Evolutionary conservation across 306 rosid species (phyloP).

Genomic region (Lupinus albus): DNA sequence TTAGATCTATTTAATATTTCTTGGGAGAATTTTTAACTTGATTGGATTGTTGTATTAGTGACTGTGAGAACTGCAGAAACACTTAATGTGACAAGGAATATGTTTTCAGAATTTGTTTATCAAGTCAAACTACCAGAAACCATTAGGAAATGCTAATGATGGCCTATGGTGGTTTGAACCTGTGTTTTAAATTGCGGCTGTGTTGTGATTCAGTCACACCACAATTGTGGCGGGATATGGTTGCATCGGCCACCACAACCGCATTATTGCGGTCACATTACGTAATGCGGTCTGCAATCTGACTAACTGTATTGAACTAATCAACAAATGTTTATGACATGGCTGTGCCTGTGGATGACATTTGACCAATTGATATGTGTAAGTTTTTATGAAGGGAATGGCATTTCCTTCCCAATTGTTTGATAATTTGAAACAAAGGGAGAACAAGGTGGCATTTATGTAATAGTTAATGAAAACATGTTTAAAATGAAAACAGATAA

Average conservation of each 20-base stretch:
- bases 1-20: background rate
- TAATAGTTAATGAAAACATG: no score
- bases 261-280: no score
- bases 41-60: background rate
- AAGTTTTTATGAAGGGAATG: background rate
- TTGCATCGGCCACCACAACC: no score
- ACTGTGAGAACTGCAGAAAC: background rate
- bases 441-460: no score
- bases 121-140: background rate
- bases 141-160: constrained; percentile 7
- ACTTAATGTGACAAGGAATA: constrained; percentile 19
- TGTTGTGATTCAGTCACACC: no score
- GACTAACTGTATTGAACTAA: background rate
- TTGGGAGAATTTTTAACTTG: background rate
- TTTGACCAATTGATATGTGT: constrained; percentile 19
- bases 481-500: no score
- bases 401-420: no score
- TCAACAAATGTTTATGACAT: constrained; percentile 12
- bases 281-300: no score
- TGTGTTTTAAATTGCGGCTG: no score
- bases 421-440: no score
- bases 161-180: constrained; percentile 7
- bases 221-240: no score
- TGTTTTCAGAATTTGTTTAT: constrained; percentile 20
- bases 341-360: constrained; percentile 2